Conservation (phyloP, 78 protist genomes). For the Creolimax fragrantissima region DNA sequence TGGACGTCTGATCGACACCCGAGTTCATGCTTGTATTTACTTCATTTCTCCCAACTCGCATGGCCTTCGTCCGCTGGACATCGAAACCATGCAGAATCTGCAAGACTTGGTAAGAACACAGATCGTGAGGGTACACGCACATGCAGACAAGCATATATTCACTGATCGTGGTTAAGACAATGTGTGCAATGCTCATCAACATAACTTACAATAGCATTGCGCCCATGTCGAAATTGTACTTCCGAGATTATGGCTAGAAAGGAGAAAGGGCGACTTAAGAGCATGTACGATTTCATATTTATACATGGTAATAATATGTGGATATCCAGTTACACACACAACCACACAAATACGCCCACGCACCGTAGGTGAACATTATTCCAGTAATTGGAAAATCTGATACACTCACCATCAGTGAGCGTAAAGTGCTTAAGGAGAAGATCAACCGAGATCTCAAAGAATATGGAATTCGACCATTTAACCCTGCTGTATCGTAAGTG, state of each 20-base stretch:
- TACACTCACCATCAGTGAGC: neutral
- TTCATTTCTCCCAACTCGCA: constrained; percentile 21
- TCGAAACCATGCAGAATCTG: neutral
- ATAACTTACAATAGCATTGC: no score
- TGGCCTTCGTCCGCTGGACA: constrained; percentile 27
- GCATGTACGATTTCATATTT: neutral
- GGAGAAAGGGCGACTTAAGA: no score
- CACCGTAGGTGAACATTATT: constrained; percentile 39
- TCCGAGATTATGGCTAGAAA: no score
- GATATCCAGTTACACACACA: no score
- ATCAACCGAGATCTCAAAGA: neutral
- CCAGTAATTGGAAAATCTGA: constrained; percentile 38
- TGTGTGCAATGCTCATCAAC: no score
- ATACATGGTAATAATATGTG: no score
- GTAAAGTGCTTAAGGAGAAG: neutral
- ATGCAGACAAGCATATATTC: no score
- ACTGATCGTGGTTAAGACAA: no score
- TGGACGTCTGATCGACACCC: constrained; percentile 11
- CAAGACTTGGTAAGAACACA: neutral
- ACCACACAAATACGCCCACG: no score
- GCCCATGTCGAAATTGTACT: no score
- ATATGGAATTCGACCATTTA: neutral
- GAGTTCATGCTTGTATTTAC: constrained; percentile 35
- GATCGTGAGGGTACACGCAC: no score
- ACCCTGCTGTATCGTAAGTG: neutral